Evolutionary conservation across 345 rosid genomes (phyloP).

Genomic region (Cardamine chenopodiifolia): DNA sequence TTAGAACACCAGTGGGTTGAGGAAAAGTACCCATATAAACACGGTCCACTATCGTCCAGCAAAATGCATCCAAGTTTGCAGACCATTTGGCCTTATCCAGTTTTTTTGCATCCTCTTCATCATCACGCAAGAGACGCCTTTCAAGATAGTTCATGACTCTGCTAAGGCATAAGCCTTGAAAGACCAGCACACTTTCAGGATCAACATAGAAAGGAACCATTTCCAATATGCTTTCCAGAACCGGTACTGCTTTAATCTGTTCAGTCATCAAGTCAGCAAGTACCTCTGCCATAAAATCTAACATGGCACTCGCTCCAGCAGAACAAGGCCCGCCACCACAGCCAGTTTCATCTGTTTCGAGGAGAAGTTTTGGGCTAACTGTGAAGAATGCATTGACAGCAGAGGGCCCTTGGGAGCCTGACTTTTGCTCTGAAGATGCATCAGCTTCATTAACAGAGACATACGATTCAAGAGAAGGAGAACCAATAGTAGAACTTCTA

Average conservation of each 20-base stretch:
- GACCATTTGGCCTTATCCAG: constrained; percentile 94
- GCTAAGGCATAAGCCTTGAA: constrained; percentile 93
- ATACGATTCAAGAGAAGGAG: constrained; percentile 74
- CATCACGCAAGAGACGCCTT: constrained; percentile 97
- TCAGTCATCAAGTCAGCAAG: constrained; percentile 89
- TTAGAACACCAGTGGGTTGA: constrained; percentile 77
- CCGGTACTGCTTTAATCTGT: constrained; percentile 83
- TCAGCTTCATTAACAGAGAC: constrained; percentile 67
- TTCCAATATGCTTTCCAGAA: constrained; percentile 85
- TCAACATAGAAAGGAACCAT: constrained; percentile 87
- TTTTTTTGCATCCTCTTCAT: constrained; percentile 94
- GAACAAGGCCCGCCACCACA: constrained; percentile 99
- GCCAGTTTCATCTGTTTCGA: constrained; percentile 90
- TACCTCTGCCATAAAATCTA: constrained; percentile 97
- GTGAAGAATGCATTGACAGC: constrained; percentile 57
- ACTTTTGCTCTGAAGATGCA: constrained; percentile 66
- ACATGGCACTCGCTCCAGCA: constrained; percentile 93
- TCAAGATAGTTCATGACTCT: constrained; percentile 95
- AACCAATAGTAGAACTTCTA: constrained; percentile 49
- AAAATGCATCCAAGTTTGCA: constrained; percentile 85
- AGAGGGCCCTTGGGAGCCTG: constrained; percentile 60
- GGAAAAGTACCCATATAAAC: constrained; percentile 97
- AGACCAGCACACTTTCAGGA: constrained; percentile 82
- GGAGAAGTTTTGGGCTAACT: constrained; percentile 71
- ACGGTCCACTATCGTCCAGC: constrained; percentile 97